Conservation (phyloP, 2,329 filamentous ascomycete species). For the Chaetomium sp. region DNA sequence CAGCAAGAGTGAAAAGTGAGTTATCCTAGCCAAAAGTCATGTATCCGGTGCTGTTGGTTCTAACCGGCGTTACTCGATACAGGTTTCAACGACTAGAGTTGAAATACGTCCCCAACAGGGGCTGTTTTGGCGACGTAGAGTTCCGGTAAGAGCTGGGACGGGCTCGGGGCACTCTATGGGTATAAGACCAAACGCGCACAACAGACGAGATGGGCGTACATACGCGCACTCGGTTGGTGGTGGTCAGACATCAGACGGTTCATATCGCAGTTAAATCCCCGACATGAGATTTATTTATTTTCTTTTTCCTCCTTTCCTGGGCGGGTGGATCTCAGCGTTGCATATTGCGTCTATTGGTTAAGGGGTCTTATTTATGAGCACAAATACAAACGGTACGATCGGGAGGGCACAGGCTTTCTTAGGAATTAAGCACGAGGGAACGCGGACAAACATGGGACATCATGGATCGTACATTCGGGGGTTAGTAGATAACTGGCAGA, state of each 20-base stretch:
- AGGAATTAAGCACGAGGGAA: no score
- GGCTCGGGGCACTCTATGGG: no score
- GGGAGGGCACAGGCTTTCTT: not conserved
- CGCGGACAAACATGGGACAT: no score
- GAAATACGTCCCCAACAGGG: conserved; percentile 77
- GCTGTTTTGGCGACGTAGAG: conserved; percentile 80
- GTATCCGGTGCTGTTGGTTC: not conserved
- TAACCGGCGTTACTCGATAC: conserved; percentile 37
- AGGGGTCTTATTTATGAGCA: not conserved
- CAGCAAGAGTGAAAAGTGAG: conserved; percentile 93
- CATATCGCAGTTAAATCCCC: no score
- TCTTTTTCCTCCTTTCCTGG: no score
- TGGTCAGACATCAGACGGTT: no score
- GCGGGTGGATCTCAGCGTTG: conserved; percentile 8
- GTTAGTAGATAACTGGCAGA: no score
- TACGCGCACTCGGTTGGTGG: no score
- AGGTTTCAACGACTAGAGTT: conserved; percentile 92
- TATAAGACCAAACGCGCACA: no score
- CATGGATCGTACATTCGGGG: no score
- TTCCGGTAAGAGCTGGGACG: conserved; percentile 57
- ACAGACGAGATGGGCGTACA: no score
- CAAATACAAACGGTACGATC: not conserved
- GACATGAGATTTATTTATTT: no score
- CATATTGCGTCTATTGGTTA: conserved; percentile 3
- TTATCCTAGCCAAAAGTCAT: conserved; percentile 21